Evolutionary conservation across 2,329 filamentous ascomycete species (phyloP), one percentile per base, ranked within the genome.

Genomic region (Stagonosporopsis rhizophila): DNA sequence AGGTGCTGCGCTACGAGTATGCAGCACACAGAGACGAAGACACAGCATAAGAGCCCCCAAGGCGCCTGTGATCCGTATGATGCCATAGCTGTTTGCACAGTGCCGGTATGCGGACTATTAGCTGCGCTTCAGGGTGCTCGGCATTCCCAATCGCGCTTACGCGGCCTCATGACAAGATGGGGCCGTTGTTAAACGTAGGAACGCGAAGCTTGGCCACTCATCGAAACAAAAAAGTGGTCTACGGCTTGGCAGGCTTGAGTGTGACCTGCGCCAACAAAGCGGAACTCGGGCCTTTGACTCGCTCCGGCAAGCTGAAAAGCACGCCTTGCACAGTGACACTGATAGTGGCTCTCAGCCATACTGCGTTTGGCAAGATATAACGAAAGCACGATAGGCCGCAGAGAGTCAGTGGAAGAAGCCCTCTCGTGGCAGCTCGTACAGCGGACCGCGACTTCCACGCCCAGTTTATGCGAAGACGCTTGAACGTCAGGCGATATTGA

Each of bases 201-300:
- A 63, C 61, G 44, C 49, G 41, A 57, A 60, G 41, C 67, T 72
- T 72, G 71, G 67, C 69, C 56, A 52, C 53, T 56, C 58, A 60
- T 66, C 52, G 65, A 70, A 73, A 71, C 66, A 63, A 58, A 62
- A 63, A 62, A 61, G 65, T 66, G 62, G 72, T 65, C 28, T 67
- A 58, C 54, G 56, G 55, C 71, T 72, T 73, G 70, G 71, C 70
- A 58, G 66, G 65, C 65, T 70, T 69, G 66, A 67, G 63, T 64
- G 65, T 65, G 63, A 66, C 64, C 61, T 68, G 59, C 52, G 66
- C 70, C 68, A 73, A 70, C 70, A 56, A 60, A 57, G 47, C 51
- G 56, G 44, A 38, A 64, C 57, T 69, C 71, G 71, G 71, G 44
- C 65, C 63, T 70, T 69, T 71, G 62, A 68, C 70, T 70, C 45